Conservation (phyloP, 345 rosid genomes). For the Eucalyptus shirleyi region DNA sequence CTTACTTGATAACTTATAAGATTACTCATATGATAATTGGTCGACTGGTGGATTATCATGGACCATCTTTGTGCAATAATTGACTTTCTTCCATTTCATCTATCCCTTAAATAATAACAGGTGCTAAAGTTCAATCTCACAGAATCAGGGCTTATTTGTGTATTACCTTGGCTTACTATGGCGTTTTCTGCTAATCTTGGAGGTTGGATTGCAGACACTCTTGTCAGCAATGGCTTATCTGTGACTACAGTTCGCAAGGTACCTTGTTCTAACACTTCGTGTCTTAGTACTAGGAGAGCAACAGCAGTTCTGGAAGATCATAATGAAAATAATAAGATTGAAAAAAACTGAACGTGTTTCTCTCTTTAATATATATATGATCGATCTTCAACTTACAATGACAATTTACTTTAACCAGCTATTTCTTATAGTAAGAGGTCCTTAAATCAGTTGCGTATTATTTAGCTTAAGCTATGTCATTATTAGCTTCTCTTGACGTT, state of each 20-base stretch:
- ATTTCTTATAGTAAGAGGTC: background rate
- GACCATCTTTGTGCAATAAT: background rate
- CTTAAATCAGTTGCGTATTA: background rate
- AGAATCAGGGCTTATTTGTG: slow-evolving; percentile 75
- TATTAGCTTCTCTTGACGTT: background rate
- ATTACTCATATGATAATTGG: background rate
- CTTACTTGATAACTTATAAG: background rate
- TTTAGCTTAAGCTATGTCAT: background rate
- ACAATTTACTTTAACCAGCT: background rate
- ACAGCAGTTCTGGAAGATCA: too few relatives aligned
- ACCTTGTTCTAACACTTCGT: background rate
- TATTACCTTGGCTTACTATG: slow-evolving; percentile 96
- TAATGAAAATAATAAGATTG: background rate
- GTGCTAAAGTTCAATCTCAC: slow-evolving; percentile 85
- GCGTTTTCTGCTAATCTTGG: slow-evolving; percentile 87
- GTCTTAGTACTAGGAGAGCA: background rate
- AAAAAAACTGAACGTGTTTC: background rate
- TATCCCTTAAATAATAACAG: slow-evolving; percentile 5
- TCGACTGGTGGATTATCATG: background rate
- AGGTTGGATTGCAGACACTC: slow-evolving; percentile 95
- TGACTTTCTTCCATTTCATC: background rate
- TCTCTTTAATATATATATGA: background rate
- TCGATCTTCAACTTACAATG: background rate
- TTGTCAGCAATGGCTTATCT: slow-evolving; percentile 71
- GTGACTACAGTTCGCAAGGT: slow-evolving; percentile 92